Evolutionary conservation across 2,329 filamentous ascomycete genomes (phyloP).

Genomic region (Fusarium poae): DNA sequence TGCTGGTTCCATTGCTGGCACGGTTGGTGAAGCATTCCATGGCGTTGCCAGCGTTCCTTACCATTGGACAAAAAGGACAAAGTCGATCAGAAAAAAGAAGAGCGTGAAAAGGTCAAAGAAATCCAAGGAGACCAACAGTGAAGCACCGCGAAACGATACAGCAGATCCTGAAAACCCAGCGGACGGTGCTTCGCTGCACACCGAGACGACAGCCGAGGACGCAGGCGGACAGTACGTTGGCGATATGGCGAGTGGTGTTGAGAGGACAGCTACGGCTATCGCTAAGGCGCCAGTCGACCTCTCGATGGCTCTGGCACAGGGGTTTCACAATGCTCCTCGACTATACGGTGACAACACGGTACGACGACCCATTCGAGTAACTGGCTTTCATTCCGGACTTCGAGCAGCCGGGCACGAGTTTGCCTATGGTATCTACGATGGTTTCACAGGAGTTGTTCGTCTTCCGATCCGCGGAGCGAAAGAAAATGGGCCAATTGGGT

Average conservation of each 20-base stretch:
- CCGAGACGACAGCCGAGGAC: conserved; percentile 38
- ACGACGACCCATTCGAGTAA: conserved; percentile 71
- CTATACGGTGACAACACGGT: conserved; percentile 79
- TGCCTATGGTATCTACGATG: conserved; percentile 73
- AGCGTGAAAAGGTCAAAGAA: conserved; percentile 15
- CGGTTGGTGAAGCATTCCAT: conserved; percentile 69
- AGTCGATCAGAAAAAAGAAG: conserved; percentile 56
- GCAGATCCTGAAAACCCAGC: conserved; percentile 13
- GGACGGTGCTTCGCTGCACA: conserved; percentile 24
- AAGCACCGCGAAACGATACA: neutral
- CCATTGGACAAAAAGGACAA: conserved; percentile 69
- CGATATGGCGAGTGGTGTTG: conserved; percentile 66
- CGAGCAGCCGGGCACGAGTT: conserved; percentile 73
- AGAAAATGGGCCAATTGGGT: conserved; percentile 62
- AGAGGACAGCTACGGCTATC: conserved; percentile 64
- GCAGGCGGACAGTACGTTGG: conserved; percentile 58
- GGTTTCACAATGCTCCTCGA: conserved; percentile 77
- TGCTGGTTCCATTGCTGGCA: conserved; percentile 71
- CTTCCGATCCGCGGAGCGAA: conserved; percentile 70
- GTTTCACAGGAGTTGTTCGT: conserved; percentile 71
- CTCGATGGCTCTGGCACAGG: conserved; percentile 72
- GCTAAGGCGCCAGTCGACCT: conserved; percentile 71
- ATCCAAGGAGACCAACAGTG: conserved; percentile 6
- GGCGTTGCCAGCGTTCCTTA: conserved; percentile 75
- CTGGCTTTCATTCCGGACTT: conserved; percentile 73